Evolutionary conservation across 495 filamentous ascomycete genomes (phyloP).

Genomic region (Talaromyces wortmannii): DNA sequence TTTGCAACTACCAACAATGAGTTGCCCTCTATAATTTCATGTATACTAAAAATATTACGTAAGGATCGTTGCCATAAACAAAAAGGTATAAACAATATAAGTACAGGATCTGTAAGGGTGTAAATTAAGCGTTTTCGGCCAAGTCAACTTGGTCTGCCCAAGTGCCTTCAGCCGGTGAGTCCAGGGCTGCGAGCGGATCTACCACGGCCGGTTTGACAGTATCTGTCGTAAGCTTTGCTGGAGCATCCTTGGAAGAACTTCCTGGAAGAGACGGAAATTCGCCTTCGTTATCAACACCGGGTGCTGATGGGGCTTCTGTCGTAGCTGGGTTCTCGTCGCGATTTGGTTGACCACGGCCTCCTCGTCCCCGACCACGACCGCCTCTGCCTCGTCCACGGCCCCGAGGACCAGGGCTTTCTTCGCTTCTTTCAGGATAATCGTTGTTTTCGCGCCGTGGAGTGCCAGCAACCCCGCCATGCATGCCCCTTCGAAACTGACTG

Average conservation of each 20-base stretch:
- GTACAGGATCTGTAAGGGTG: constrained; percentile 1
- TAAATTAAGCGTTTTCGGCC: neutral
- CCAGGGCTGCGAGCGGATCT: neutral
- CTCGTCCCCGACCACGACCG: constrained; percentile 23
- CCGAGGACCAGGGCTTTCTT: neutral
- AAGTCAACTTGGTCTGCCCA: constrained; percentile 26
- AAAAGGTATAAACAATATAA: neutral
- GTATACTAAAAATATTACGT: too few relatives aligned
- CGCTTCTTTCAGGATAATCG: constrained; percentile 7
- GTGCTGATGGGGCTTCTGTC: constrained; percentile 9
- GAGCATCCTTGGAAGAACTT: constrained; percentile 14
- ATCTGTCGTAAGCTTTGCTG: neutral
- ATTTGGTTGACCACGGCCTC: constrained; percentile 17
- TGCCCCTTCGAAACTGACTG: constrained; percentile 45
- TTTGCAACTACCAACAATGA: too few relatives aligned
- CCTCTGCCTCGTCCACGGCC: constrained; percentile 21
- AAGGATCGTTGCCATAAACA: too few relatives aligned
- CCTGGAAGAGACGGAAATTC: constrained; percentile 40
- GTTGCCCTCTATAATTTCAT: too few relatives aligned
- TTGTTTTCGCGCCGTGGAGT: constrained; percentile 23
- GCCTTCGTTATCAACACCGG: constrained; percentile 21
- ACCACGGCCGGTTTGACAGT: neutral
- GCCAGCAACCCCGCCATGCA: constrained; percentile 52
- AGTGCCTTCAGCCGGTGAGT: constrained; percentile 12
- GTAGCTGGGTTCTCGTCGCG: constrained; percentile 11